Evolutionary conservation across 176 grass and related monocot species (phyloP).

Genomic region (Elymus sibiricus): DNA sequence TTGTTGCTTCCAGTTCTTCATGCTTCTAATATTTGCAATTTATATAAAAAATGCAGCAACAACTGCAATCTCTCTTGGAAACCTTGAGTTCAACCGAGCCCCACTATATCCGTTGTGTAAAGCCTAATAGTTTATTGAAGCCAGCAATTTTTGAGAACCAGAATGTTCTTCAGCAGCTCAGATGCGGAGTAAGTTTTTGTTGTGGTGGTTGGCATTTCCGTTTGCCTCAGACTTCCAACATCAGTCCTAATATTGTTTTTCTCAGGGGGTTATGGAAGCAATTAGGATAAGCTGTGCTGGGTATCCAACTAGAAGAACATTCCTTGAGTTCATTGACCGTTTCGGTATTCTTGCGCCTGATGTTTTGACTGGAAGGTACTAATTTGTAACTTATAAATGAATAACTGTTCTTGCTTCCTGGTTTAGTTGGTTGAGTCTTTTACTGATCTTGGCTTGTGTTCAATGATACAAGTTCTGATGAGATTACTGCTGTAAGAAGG

Average conservation of each 20-base stretch:
- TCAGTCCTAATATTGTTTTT: slow-evolving; percentile 27
- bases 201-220: slow-evolving; percentile 11
- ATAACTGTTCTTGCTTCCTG: slow-evolving; percentile 23
- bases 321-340: slow-evolving; percentile 88
- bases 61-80: slow-evolving; percentile 93
- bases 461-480: slow-evolving; percentile 71
- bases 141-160: slow-evolving; percentile 92
- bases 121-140: slow-evolving; percentile 96
- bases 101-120: slow-evolving; percentile 98
- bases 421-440: slow-evolving; percentile 17
- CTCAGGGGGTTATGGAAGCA: slow-evolving; percentile 97
- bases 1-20: background rate
- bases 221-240: slow-evolving; percentile 17
- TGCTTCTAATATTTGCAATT: slow-evolving; percentile 5
- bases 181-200: slow-evolving; percentile 84
- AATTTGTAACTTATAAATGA: slow-evolving; percentile 18
- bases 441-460: slow-evolving; percentile 22
- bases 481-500: slow-evolving; percentile 64
- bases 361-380: slow-evolving; percentile 87
- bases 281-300: slow-evolving; percentile 98
- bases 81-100: slow-evolving; percentile 91
- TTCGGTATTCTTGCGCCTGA: slow-evolving; percentile 92
- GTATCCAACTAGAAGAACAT: slow-evolving; percentile 94
- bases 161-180: slow-evolving; percentile 95
- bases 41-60: slow-evolving; percentile 73